Conservation (phyloP, 768 basidiomycete genomes). For the Hemileccinum impolitum region DNA sequence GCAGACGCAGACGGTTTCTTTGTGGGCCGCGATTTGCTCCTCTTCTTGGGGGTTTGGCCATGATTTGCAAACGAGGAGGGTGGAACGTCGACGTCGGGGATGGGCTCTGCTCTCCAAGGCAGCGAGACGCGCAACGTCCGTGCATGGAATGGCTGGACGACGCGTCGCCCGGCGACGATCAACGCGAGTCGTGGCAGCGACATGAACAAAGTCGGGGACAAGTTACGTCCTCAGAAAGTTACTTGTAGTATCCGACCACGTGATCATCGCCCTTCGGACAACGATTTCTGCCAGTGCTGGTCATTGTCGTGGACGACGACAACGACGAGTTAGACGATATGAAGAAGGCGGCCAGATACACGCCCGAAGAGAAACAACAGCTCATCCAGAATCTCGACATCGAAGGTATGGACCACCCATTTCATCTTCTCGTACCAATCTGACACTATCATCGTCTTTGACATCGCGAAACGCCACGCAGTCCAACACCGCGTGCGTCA, state of each 20-base stretch:
- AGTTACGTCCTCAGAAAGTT: too few relatives aligned
- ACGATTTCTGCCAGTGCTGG: too few relatives aligned
- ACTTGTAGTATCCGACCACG: too few relatives aligned
- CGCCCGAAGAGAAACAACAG: constrained; percentile 69
- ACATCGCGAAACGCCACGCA: constrained; percentile 23
- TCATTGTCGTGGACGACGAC: too few relatives aligned
- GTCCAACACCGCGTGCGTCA: constrained; percentile 74
- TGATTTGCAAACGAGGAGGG: too few relatives aligned
- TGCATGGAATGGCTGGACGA: constrained; percentile 10
- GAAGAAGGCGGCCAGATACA: constrained; percentile 42
- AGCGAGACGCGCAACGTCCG: constrained; percentile 12
- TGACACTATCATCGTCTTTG: too few relatives aligned
- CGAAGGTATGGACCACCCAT: constrained; percentile 55
- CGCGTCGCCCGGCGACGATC: constrained; percentile 16
- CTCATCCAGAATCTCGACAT: constrained; percentile 75
- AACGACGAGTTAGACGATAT: constrained; percentile 12
- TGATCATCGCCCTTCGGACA: not conserved
- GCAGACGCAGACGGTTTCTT: too few relatives aligned
- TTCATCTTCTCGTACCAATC: too few relatives aligned
- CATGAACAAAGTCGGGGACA: too few relatives aligned
- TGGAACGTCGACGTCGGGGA: too few relatives aligned
- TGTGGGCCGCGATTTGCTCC: not conserved
- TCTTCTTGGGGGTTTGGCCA: not conserved
- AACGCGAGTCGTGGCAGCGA: too few relatives aligned
- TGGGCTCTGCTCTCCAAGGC: not conserved